Evolutionary conservation across 2,329 filamentous ascomycete genomes (phyloP), one percentile per base, ranked within the genome.

Genomic region (Ascosphaera aggregata): DNA sequence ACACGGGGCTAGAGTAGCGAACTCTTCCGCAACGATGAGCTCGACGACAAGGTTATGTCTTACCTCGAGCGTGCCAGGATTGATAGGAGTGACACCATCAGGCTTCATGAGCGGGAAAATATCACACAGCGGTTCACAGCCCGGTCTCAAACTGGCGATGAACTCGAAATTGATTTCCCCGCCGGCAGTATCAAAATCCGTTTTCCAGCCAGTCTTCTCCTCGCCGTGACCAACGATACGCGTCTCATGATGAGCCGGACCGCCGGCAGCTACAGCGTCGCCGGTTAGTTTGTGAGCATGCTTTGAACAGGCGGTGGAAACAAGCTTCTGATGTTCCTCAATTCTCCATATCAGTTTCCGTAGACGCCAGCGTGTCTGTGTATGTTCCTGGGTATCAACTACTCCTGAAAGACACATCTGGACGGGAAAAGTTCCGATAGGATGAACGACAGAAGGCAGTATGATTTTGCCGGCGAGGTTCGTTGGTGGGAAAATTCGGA

Each of bases 401-500:
- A 94, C 73, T n/a, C 86, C 86, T 45, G 85, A 80, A 45, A 98
- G 69, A 39, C 76, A 75, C 60, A 94, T 74, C 36, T 72, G 68
- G 38, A 94, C 68, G 9, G 67, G 77, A 60, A 91, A 86, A 49
- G 71, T 73, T 49, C 81, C 80, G 43, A 85, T 80, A 3, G 86
- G 84, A 59, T 93, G 77, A 44, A 94, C 75, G 45, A 92, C 72
- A 30, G 80, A 73, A 36, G 77, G 77, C 45, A 92, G 76, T 49
- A 81, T 75, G 44, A 89, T 78, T 51, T 75, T 76, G 42, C 82
- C 80, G 47, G 81, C 85, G 50, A 98, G 76, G 59, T 92, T 89
- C 47, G 89, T 98, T 0, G 89, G 86, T 37, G 86, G 89, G 60
- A 98, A 98, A 51, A 95, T 80, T 51, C 86, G 81, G 44, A 93